phyloP scores from a whole-genome alignment of 306 rosid genomes.

The Dryas alaskensis region DNA sequence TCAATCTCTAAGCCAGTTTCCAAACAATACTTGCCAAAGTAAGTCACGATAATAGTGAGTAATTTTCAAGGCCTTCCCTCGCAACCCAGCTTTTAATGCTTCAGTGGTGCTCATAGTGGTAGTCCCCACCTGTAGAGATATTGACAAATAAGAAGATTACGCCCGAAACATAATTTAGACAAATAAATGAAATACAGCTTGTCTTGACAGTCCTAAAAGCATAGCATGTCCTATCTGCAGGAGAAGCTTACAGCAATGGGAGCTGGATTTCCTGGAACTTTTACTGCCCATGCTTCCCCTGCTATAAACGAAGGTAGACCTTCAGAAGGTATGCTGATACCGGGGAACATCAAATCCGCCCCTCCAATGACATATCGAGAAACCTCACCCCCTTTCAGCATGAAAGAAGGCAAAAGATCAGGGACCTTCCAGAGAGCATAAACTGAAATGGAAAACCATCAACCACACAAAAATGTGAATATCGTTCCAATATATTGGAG shows the following conservation, averaged over 20 bases:
- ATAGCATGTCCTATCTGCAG: background rate
- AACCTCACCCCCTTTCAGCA: slow-evolving; percentile 86
- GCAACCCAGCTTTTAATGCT: slow-evolving; percentile 79
- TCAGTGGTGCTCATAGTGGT: slow-evolving; percentile 82
- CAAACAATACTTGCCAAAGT: slow-evolving; percentile 67
- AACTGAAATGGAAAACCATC: slow-evolving; percentile 43
- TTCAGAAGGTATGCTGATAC: slow-evolving; percentile 71
- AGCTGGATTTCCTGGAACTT: slow-evolving; percentile 93
- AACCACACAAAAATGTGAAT: background rate
- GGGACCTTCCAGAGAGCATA: slow-evolving; percentile 93
- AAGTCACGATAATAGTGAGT: slow-evolving; percentile 79
- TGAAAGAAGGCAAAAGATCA: slow-evolving; percentile 71
- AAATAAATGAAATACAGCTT: background rate
- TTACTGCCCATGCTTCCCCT: slow-evolving; percentile 81
- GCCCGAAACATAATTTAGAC: background rate
- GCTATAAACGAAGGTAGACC: slow-evolving; percentile 76
- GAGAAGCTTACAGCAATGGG: slow-evolving; percentile 71
- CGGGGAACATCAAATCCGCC: slow-evolving; percentile 98
- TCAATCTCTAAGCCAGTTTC: slow-evolving; percentile 18
- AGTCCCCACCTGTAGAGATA: slow-evolving; percentile 66
- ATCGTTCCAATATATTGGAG: background rate
- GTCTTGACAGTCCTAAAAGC: background rate
- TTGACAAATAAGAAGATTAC: slow-evolving; percentile 1
- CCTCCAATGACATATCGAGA: slow-evolving; percentile 82
- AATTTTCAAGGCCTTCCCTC: slow-evolving; percentile 86